Evolutionary conservation across 441 rosid genomes (phyloP).

Genomic region (Bruguiera hainesii): DNA sequence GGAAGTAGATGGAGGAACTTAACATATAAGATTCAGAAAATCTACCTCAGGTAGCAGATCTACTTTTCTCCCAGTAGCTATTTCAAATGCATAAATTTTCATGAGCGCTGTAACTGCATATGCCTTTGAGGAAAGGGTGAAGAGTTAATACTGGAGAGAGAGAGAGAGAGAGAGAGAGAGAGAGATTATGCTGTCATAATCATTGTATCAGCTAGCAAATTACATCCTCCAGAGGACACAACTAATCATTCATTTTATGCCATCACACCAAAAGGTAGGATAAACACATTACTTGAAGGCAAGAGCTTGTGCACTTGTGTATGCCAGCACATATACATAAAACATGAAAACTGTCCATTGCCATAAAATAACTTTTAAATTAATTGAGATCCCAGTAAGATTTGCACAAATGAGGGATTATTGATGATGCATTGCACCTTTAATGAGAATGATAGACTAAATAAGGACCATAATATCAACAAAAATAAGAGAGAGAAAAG

Average conservation of each 20-base stretch:
- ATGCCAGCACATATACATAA: too few species aligned
- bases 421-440: too few species aligned
- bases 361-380: too few species aligned
- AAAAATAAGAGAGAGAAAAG: too few species aligned
- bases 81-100: conserved; percentile 87
- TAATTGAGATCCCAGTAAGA: too few species aligned
- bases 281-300: not conserved
- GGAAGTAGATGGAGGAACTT: not conserved
- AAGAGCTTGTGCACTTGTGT: too few species aligned
- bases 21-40: conserved; percentile 17
- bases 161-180: too few species aligned
- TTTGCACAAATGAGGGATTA: too few species aligned
- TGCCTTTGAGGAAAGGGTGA: conserved; percentile 52
- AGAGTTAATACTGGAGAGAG: not conserved
- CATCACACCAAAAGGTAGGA: not conserved
- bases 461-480: too few species aligned
- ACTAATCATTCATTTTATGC: not conserved
- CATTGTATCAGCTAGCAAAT: conserved; percentile 2
- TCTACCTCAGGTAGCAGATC: conserved; percentile 88
- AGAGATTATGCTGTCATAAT: too few species aligned
- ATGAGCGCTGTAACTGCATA: conserved; percentile 89
- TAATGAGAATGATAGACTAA: too few species aligned
- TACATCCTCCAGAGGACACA: not conserved
- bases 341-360: too few species aligned
- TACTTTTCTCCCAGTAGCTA: conserved; percentile 81